Evolutionary conservation across 768 basidiomycete genomes (phyloP).

Genomic region (Phanerodontia chrysosporium): DNA sequence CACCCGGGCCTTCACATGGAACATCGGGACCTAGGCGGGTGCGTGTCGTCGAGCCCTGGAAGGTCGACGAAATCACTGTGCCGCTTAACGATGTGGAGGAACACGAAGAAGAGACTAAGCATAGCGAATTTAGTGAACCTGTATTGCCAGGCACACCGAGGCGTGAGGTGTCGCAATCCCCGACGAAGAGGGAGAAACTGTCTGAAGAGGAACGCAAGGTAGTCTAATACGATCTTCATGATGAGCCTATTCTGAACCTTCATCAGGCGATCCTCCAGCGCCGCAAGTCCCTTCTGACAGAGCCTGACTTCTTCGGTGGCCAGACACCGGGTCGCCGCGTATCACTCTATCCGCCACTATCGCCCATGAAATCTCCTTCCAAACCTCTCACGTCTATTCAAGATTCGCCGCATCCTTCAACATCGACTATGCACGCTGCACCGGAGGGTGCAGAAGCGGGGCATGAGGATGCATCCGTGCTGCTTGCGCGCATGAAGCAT

Average conservation of each 20-base stretch:
- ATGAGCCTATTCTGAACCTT: not conserved
- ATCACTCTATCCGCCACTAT: conserved; percentile 21
- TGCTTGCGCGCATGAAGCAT: conserved; percentile 34
- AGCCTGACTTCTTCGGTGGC: conserved; percentile 48
- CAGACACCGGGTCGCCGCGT: conserved; percentile 47
- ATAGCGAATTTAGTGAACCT: not conserved
- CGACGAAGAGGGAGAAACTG: conserved; percentile 24
- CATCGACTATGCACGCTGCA: not conserved
- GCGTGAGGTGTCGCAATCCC: not conserved
- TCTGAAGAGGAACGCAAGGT: conserved; percentile 48
- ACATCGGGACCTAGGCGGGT: conserved; percentile 42
- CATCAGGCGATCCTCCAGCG: conserved; percentile 58
- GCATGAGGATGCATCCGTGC: conserved; percentile 29
- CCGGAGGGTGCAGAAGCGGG: conserved; percentile 21
- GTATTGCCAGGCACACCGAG: not conserved
- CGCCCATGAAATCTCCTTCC: conserved; percentile 17
- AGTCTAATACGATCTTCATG: not conserved
- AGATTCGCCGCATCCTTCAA: not conserved
- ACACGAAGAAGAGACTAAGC: conserved; percentile 6
- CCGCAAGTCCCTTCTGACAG: conserved; percentile 50
- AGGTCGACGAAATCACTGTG: conserved; percentile 50
- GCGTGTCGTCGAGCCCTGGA: conserved; percentile 49
- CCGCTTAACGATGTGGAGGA: conserved; percentile 21
- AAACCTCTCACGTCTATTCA: not conserved
- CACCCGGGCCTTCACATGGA: conserved; percentile 2